Evolutionary conservation across 371 early-diverging fungal species (phyloP).

Genomic region (Apophysomyces elegans): DNA sequence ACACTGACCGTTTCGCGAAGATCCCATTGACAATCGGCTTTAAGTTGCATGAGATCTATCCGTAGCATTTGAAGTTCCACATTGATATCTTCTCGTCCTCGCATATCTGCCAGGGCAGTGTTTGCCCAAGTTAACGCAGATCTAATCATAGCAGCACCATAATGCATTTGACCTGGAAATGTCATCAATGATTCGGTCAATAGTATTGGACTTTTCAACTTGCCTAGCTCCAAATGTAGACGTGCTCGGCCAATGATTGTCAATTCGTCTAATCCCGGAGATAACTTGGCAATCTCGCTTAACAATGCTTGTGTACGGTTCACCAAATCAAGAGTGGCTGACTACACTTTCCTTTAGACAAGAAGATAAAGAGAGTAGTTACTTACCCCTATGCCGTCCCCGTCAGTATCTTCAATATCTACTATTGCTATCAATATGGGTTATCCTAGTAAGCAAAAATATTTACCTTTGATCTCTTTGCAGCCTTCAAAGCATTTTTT

Average conservation of each 20-base stretch:
- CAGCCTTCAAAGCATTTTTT: constrained; percentile 16
- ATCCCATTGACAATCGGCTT: constrained; percentile 25
- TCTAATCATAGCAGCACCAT: constrained; percentile 11
- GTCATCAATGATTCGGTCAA: not conserved
- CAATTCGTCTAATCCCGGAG: not conserved
- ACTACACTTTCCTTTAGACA: not conserved
- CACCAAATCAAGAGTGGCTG: not conserved
- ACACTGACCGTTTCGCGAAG: constrained; percentile 20
- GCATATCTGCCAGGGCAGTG: constrained; percentile 15
- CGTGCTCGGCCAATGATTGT: not conserved
- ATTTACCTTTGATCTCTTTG: constrained; percentile 19
- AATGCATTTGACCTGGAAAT: constrained; percentile 12
- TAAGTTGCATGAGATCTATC: constrained; percentile 20
- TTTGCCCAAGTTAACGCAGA: constrained; percentile 18
- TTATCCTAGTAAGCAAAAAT: not conserved
- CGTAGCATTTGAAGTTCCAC: constrained; percentile 11
- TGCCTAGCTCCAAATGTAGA: not conserved
- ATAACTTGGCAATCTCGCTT: not conserved
- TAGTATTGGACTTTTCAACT: not conserved
- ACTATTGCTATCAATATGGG: not conserved
- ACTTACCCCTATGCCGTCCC: not conserved
- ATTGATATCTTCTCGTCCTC: constrained; percentile 1
- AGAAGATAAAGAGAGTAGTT: not conserved
- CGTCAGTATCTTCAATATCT: not conserved
- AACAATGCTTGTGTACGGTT: not conserved